Conservation (phyloP, 192 early-diverging fungal species). For the Chytriomyces hyalinus region DNA sequence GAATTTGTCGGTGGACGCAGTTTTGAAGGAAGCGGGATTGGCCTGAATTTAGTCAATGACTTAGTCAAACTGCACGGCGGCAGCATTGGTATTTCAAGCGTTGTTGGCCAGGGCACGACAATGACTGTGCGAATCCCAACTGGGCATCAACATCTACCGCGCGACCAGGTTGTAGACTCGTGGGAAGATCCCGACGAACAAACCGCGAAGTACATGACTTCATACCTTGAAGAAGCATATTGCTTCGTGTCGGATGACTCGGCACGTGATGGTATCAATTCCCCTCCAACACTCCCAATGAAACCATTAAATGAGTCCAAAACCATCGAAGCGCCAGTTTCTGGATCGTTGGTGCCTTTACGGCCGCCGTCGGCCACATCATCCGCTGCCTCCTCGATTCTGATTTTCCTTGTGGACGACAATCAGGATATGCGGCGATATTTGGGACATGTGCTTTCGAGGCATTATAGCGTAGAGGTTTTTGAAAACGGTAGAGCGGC, state of each 20-base stretch:
- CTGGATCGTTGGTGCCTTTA: background rate
- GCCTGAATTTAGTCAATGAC: conserved; percentile 60
- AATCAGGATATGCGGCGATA: conserved; percentile 53
- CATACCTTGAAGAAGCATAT: background rate
- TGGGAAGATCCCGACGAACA: conserved; percentile 23
- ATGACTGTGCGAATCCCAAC: conserved; percentile 58
- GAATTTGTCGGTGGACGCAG: conserved; percentile 57
- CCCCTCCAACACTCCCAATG: too few relatives aligned
- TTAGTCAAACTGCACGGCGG: conserved; percentile 62
- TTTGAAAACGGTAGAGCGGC: conserved; percentile 25
- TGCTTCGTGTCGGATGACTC: background rate
- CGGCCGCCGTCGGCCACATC: background rate
- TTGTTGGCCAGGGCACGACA: conserved; percentile 52
- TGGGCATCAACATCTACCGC: conserved; percentile 55
- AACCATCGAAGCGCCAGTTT: too few relatives aligned
- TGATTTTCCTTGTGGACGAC: conserved; percentile 53
- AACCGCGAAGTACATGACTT: conserved; percentile 35
- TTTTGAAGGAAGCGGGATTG: conserved; percentile 68
- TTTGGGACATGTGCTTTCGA: conserved; percentile 4
- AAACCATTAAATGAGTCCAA: too few relatives aligned
- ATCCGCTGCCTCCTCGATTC: background rate
- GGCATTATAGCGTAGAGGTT: background rate
- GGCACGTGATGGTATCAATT: background rate
- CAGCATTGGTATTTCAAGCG: conserved; percentile 43
- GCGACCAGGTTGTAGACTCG: conserved; percentile 36